Evolutionary conservation across 257 asterid species (phyloP).

Genomic region (Solanum virginianum): DNA sequence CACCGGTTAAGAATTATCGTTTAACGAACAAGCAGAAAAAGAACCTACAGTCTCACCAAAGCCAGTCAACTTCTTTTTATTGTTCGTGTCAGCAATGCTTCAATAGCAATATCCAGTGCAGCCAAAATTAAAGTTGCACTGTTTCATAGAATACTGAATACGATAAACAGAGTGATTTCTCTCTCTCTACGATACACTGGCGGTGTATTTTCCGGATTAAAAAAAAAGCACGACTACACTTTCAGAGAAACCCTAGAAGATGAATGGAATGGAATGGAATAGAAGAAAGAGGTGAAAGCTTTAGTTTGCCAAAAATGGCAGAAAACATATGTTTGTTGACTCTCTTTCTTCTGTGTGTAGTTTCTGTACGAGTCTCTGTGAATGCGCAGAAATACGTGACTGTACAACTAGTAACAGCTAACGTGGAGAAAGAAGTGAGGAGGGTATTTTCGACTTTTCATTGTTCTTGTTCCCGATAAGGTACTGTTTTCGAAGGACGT

Average conservation of each 20-base stretch:
- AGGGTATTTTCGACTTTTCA: background rate
- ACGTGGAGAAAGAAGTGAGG: background rate
- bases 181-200: background rate
- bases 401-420: background rate
- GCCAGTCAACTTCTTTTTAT: background rate
- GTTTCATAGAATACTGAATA: background rate
- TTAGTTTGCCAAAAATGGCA: slow-evolving; percentile 7
- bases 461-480: background rate
- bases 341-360: slow-evolving; percentile 2
- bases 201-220: background rate
- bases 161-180: background rate
- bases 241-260: background rate
- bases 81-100: background rate
- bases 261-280: background rate
- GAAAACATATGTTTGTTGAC: background rate
- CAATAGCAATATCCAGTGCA: background rate
- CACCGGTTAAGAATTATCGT: background rate
- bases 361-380: background rate
- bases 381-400: background rate
- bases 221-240: background rate
- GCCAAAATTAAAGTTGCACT: background rate
- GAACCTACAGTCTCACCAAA: background rate
- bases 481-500: background rate
- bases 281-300: background rate
- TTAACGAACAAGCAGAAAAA: background rate